Evolutionary conservation across 768 basidiomycete genomes (phyloP).

Genomic region (Sarcodon aspratus): DNA sequence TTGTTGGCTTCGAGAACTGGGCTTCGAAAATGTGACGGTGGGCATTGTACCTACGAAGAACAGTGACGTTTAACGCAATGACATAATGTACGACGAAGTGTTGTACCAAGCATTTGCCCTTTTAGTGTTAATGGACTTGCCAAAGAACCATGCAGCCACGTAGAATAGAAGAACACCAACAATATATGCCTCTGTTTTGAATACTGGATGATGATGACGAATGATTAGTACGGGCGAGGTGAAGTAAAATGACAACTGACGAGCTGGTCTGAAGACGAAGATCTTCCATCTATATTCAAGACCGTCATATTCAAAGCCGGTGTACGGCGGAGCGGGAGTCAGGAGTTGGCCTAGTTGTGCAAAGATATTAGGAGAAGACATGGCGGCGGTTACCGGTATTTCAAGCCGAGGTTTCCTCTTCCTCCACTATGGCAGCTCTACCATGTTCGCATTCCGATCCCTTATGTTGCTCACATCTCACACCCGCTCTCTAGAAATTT

Average conservation of each 20-base stretch:
- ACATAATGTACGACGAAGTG: not conserved
- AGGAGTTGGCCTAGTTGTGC: conserved; percentile 14
- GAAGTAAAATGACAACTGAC: conserved; percentile 27
- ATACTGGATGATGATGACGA: conserved; percentile 26
- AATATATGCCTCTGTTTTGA: conserved; percentile 54
- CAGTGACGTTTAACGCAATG: conserved; percentile 4
- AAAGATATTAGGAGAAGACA: not conserved
- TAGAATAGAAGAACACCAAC: conserved; percentile 45
- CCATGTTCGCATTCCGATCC: too few relatives aligned
- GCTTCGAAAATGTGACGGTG: conserved; percentile 45
- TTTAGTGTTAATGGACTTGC: conserved; percentile 44
- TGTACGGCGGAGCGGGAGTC: conserved; percentile 46
- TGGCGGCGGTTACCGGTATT: too few relatives aligned
- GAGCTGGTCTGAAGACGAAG: conserved; percentile 72
- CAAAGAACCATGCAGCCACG: conserved; percentile 43
- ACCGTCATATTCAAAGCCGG: conserved; percentile 58
- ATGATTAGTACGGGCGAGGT: not conserved
- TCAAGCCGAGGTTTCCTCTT: too few relatives aligned
- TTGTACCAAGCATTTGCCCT: conserved; percentile 61
- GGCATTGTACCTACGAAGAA: conserved; percentile 39
- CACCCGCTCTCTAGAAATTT: too few relatives aligned
- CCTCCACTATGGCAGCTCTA: too few relatives aligned
- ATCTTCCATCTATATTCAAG: conserved; percentile 63
- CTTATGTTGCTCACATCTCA: too few relatives aligned
- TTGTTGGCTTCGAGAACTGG: conserved; percentile 68